These are phyloP conservation scores for Alternaria postmessia DNA, from an alignment of 2,329 filamentous ascomycete genomes.

Conservation along the genomic window DNA sequence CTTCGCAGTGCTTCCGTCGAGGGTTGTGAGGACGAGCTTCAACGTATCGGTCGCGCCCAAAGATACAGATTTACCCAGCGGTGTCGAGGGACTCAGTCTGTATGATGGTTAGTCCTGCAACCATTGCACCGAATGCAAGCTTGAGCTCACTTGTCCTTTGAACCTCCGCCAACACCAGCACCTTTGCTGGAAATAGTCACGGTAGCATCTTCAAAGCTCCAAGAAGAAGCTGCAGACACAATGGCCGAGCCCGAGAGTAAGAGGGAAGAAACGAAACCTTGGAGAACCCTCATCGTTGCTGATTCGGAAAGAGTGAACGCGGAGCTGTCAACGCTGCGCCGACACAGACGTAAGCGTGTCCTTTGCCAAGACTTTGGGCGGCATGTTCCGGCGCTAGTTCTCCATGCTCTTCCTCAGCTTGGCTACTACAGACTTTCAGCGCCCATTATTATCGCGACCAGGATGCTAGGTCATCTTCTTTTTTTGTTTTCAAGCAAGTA, in stretches of 20 bases:
- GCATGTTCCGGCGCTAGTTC: constrained; percentile 17
- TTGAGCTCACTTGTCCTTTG: constrained; percentile 71
- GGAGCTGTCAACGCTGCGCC: constrained; percentile 31
- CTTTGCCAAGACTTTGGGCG: constrained; percentile 26
- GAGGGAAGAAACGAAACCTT: constrained; percentile 53
- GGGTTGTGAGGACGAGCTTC: constrained; percentile 82
- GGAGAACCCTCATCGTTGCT: constrained; percentile 53
- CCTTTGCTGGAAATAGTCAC: constrained; percentile 70
- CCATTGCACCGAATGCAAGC: not conserved
- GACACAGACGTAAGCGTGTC: constrained; percentile 29
- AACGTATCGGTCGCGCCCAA: constrained; percentile 76
- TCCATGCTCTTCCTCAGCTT: not conserved
- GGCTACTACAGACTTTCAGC: no score
- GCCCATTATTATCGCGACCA: no score
- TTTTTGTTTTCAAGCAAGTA: no score
- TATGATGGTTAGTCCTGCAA: constrained; percentile 5
- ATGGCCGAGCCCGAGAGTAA: constrained; percentile 52
- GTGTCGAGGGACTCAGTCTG: constrained; percentile 59
- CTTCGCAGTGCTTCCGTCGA: constrained; percentile 79
- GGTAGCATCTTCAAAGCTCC: constrained; percentile 77
- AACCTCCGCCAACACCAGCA: constrained; percentile 57
- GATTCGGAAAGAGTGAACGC: constrained; percentile 35
- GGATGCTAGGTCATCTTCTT: no score
- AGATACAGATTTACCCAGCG: constrained; percentile 69
- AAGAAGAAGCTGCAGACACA: constrained; percentile 64